A percentile compares a stretch with the other conserved stretches of the same genome.
phyloP scores from a whole-genome alignment of 805 yeast genomes.

The Cyberlindnera subsufficiens region DNA sequence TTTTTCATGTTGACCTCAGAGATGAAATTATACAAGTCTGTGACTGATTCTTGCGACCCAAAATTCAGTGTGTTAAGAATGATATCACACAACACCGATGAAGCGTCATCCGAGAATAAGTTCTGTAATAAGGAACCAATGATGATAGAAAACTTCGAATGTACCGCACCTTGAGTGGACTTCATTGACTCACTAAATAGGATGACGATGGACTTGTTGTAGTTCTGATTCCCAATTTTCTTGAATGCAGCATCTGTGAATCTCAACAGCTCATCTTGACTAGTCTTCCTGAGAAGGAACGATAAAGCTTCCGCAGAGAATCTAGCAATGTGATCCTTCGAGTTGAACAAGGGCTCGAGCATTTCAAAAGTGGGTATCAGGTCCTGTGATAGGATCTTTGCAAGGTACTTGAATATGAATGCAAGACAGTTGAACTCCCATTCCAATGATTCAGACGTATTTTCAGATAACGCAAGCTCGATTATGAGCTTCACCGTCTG shows the following conservation, averaged over 20 bases:
- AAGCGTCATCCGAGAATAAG: conserved; percentile 15
- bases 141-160: conserved; percentile 59
- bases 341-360: conserved; percentile 57
- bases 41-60: conserved; percentile 43
- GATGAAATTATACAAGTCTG: conserved; percentile 35
- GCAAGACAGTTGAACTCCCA: conserved; percentile 83
- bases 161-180: conserved; percentile 65
- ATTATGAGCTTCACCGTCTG: conserved; percentile 46
- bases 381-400: conserved; percentile 56
- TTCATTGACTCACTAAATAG: conserved; percentile 71
- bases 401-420: conserved; percentile 81
- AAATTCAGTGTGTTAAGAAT: conserved; percentile 47
- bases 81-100: conserved; percentile 53
- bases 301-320: conserved; percentile 91
- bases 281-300: conserved; percentile 69
- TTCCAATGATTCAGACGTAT: conserved; percentile 60
- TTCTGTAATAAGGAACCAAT: conserved; percentile 38
- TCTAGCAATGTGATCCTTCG: conserved; percentile 63
- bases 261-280: conserved; percentile 35
- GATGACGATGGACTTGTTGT: conserved; percentile 52
- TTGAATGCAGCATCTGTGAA: conserved; percentile 41
- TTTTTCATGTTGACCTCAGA: conserved; percentile 18
- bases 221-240: conserved; percentile 32
- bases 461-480: conserved; percentile 40
- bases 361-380: conserved; percentile 62